Conservation (phyloP, 257 asterid species). For the Solanum phureja region DNA sequence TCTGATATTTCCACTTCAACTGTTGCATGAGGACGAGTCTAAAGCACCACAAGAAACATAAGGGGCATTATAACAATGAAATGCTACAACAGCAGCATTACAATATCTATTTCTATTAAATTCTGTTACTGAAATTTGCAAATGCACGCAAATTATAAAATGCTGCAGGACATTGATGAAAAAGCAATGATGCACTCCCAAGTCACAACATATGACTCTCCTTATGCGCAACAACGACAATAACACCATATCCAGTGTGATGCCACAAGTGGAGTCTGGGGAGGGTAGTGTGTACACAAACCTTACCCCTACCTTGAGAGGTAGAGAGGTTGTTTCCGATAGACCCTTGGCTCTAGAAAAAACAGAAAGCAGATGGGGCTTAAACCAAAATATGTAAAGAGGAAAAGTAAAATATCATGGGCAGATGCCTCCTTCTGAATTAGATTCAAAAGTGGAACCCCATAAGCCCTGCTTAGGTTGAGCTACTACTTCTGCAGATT, state of each 20-base stretch:
- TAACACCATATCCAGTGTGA: not conserved
- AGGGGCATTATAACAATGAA: not conserved
- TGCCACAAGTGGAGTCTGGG: not conserved
- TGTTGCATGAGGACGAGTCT: slow-evolving; percentile 99
- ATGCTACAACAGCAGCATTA: not conserved
- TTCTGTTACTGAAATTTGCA: not conserved
- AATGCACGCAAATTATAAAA: not conserved
- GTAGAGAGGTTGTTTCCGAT: not conserved
- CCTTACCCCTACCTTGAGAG: not conserved
- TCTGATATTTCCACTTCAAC: slow-evolving; percentile 99
- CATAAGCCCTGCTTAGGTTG: not conserved
- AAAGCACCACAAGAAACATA: not conserved
- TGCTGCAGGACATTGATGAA: not conserved
- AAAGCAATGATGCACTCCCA: not conserved
- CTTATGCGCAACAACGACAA: not conserved
- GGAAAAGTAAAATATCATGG: not conserved
- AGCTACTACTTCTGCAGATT: not conserved
- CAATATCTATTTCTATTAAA: not conserved
- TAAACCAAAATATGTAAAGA: not conserved
- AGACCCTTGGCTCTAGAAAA: not conserved
- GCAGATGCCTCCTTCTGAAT: not conserved
- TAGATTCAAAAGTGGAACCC: not conserved
- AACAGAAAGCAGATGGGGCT: not conserved
- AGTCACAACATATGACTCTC: not conserved
- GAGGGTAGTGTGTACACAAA: not conserved